These are phyloP conservation scores for Escovopsis sp. DNA, from an alignment of 2,329 filamentous ascomycete species.

Conservation along the genomic window DNA sequence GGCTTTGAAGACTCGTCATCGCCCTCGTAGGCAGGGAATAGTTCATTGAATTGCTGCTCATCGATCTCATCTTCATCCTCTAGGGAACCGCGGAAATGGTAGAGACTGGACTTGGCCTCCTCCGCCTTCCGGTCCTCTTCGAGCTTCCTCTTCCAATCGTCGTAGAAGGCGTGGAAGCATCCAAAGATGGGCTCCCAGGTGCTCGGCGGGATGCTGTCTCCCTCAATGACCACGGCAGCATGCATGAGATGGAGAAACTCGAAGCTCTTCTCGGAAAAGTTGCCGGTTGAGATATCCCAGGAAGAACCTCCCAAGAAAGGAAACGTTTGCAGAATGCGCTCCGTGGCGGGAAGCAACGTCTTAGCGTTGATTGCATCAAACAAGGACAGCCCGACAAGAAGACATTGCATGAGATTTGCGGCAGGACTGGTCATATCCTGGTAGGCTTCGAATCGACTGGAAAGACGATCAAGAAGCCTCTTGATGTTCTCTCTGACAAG, in stretches of 20 bases:
- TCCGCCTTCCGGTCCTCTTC: constrained; percentile 62
- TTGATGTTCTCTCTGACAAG: constrained; percentile 43
- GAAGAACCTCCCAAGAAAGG: constrained; percentile 41
- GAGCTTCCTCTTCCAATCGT: constrained; percentile 66
- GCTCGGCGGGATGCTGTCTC: constrained; percentile 23
- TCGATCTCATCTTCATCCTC: constrained; percentile 65
- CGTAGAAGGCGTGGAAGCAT: constrained; percentile 58
- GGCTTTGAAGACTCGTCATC: constrained; percentile 15
- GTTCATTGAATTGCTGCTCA: constrained; percentile 57
- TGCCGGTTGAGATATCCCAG: constrained; percentile 12
- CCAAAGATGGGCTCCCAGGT: constrained; percentile 44
- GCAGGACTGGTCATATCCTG: constrained; percentile 72
- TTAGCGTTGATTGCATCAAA: constrained; percentile 30
- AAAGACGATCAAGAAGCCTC: constrained; percentile 56
- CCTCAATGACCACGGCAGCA: constrained; percentile 31
- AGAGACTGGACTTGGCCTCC: constrained; percentile 60
- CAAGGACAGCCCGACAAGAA: constrained; percentile 62
- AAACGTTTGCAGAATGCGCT: constrained; percentile 28
- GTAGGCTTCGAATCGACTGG: constrained; percentile 58
- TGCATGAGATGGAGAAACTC: constrained; percentile 26
- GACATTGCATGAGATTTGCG: constrained; percentile 62
- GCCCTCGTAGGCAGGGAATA: constrained; percentile 66
- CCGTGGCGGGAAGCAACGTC: constrained; percentile 20
- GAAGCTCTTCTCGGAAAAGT: constrained; percentile 20
- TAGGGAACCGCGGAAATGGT: constrained; percentile 64